phyloP scores from a whole-genome alignment of 345 rosid genomes.

The Microcos paniculata region DNA sequence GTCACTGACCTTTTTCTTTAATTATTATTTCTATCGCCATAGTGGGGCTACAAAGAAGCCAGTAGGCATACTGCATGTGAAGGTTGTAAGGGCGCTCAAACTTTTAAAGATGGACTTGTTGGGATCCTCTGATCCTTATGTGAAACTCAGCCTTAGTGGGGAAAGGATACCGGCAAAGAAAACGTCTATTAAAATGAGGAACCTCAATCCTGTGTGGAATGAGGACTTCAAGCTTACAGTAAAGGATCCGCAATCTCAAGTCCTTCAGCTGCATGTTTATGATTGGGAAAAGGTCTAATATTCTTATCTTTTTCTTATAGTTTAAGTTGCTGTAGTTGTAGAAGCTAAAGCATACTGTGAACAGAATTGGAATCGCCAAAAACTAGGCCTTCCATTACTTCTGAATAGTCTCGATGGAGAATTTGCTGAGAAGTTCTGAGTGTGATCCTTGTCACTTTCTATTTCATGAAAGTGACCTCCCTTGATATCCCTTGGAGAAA shows the following conservation, averaged over 20 bases:
- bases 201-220: slow-evolving; percentile 55
- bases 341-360: neutral
- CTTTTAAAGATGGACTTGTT: slow-evolving; percentile 49
- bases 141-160: slow-evolving; percentile 38
- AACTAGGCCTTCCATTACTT: neutral
- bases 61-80: slow-evolving; percentile 48
- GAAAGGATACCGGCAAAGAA: slow-evolving; percentile 44
- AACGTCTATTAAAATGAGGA: slow-evolving; percentile 45
- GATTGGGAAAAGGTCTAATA: slow-evolving; percentile 56
- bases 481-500: neutral
- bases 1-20: neutral
- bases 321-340: neutral
- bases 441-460: neutral
- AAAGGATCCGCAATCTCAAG: slow-evolving; percentile 47
- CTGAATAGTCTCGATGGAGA: neutral
- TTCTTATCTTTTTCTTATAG: neutral
- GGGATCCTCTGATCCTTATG: slow-evolving; percentile 61
- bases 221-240: slow-evolving; percentile 49
- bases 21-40: neutral
- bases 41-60: slow-evolving; percentile 49
- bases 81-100: slow-evolving; percentile 38
- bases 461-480: neutral
- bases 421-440: neutral
- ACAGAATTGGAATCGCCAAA: neutral
- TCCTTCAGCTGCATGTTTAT: slow-evolving; percentile 41